These are phyloP conservation scores for Ochromonas danica DNA, from an alignment of 108 stramenopile genomes.

Conservation along the genomic window DNA sequence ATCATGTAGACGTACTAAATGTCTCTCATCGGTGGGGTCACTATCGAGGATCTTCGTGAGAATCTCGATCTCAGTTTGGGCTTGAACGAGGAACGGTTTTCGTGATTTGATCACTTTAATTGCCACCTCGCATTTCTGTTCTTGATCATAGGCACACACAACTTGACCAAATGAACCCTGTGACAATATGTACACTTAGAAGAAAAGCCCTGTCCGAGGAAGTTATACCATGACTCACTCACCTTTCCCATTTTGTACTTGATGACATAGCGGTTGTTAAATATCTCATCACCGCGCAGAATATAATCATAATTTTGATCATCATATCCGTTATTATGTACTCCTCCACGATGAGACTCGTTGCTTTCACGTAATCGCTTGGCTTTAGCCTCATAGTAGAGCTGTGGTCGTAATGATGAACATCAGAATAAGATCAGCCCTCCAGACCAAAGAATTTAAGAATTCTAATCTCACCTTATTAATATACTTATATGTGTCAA, in stretches of 20 bases:
- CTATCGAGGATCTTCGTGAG: slow-evolving; percentile 53
- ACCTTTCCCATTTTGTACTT: slow-evolving; percentile 88
- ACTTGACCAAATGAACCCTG: slow-evolving; percentile 90
- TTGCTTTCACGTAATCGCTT: slow-evolving; percentile 5
- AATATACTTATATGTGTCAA: slow-evolving; percentile 90
- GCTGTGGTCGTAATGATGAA: background rate
- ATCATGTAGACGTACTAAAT: slow-evolving; percentile 76
- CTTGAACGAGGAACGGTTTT: slow-evolving; percentile 90
- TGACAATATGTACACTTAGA: background rate
- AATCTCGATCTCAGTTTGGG: slow-evolving; percentile 90
- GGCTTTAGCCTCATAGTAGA: slow-evolving; percentile 35
- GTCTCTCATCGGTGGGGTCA: slow-evolving; percentile 48
- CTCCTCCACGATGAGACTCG: slow-evolving; percentile 26
- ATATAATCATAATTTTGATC: slow-evolving; percentile 97
- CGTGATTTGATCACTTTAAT: slow-evolving; percentile 98
- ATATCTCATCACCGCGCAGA: slow-evolving; percentile 71
- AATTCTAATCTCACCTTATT: slow-evolving; percentile 55
- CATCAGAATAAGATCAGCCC: background rate
- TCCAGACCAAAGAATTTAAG: background rate
- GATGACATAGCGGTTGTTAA: slow-evolving; percentile 76
- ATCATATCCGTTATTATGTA: slow-evolving; percentile 81
- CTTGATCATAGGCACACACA: slow-evolving; percentile 66
- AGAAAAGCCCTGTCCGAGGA: background rate
- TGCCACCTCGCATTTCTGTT: slow-evolving; percentile 73
- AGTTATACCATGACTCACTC: background rate